These are phyloP conservation scores for Acorus gramineus DNA, from an alignment of 106 monocot genomes.

Conservation along the genomic window DNA sequence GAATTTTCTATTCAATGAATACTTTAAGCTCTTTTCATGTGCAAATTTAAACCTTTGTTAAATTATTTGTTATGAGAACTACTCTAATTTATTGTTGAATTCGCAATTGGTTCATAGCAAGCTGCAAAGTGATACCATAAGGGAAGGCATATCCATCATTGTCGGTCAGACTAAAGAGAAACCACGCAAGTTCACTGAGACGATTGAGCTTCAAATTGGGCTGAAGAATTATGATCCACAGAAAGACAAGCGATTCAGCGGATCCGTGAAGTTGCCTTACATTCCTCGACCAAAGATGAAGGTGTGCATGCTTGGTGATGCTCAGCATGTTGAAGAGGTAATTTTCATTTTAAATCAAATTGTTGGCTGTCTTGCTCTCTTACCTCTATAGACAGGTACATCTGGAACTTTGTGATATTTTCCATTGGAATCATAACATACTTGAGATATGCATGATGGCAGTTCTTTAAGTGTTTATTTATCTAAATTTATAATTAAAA, in stretches of 20 bases:
- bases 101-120: neutral
- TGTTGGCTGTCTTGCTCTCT: too few species aligned
- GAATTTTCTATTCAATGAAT: too few species aligned
- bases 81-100: too few species aligned
- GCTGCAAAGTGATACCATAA: slow-evolving; percentile 20
- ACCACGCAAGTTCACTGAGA: slow-evolving; percentile 13
- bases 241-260: slow-evolving; percentile 29
- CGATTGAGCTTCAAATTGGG: slow-evolving; percentile 20
- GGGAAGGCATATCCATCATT: slow-evolving; percentile 16
- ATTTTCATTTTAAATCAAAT: neutral
- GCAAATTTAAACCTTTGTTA: too few species aligned
- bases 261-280: slow-evolving; percentile 20
- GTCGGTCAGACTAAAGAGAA: slow-evolving; percentile 5
- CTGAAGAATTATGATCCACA: slow-evolving; percentile 24
- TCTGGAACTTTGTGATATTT: too few species aligned
- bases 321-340: slow-evolving; percentile 20
- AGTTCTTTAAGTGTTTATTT: too few species aligned
- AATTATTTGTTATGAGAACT: too few species aligned
- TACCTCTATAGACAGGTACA: too few species aligned
- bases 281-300: slow-evolving; percentile 27
- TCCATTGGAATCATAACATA: too few species aligned
- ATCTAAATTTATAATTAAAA: too few species aligned
- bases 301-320: slow-evolving; percentile 31
- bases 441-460: too few species aligned
- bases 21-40: too few species aligned